Evolutionary conservation across 2,329 filamentous ascomycete genomes (phyloP), one percentile per base, ranked within the genome.

Genomic region (Aspergillus neoniger): DNA sequence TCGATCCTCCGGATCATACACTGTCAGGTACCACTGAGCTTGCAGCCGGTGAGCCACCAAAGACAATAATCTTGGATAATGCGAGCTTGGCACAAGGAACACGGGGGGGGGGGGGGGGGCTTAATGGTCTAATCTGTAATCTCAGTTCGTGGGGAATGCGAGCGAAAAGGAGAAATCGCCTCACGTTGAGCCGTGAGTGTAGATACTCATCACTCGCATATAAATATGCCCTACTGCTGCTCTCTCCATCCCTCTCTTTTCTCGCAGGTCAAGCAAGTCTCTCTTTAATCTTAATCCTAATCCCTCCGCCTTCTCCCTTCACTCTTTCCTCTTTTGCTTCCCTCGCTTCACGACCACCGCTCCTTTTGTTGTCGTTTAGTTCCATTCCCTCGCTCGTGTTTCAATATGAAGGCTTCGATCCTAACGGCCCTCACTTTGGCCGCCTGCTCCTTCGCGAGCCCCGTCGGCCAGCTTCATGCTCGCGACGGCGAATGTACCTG

Each of bases 351-450:
- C 51, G 15, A 61, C 47, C 23, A 28, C 30, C 50, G 39, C 41
- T 56, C 58, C 21, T 60, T 58, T 51, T 30, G 25, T 36, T 43
- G 49, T 25, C 43, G 53, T 56, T 39, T 57, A 30, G 38, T 51
- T 43, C 38, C 32, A 36, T 58, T 60, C 60, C 56, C 23, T 49
- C 38, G 57, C 56, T 55, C 44, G 32, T 36, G 12, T 47, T 58
- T 57, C 62, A 61, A 52, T n/a, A 67, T 67, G 65, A 67, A 60
- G 60, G 59, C 61, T 36, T 58, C 64, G 39, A 44, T 63, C 36
- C 36, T 66, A 28, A 63, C 65, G 38, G 62, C 62, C 43, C 54
- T 67, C 14, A 59, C 59, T 48, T 61, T 58, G 61, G 64, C 64
- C 8, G 64, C 62, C 21, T 66, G 51, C 38, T 53, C 59, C 23